phyloP scores from a whole-genome alignment of 495 filamentous ascomycete genomes.

The Xylaria acuta region DNA sequence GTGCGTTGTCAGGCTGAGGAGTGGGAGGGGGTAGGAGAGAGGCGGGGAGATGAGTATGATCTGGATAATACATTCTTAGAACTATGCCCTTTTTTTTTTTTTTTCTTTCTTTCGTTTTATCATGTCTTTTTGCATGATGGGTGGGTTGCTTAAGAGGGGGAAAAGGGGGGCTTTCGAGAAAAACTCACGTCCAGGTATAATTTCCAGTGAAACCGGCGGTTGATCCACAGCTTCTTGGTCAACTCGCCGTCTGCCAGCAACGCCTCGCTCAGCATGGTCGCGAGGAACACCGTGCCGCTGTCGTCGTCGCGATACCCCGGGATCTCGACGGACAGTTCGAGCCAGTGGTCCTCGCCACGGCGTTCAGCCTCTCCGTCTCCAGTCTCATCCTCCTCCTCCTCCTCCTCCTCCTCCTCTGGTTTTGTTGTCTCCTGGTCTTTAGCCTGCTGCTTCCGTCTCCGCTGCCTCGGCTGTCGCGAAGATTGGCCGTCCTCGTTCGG shows the following conservation, averaged over 20 bases:
- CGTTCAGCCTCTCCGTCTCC: conserved; percentile 29
- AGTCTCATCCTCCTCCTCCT: conserved; percentile 37
- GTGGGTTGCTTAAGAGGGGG: too few relatives aligned
- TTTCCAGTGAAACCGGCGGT: conserved; percentile 91
- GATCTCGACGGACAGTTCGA: conserved; percentile 85
- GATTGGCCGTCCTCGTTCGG: conserved; percentile 9
- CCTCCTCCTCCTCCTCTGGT: conserved; percentile 36
- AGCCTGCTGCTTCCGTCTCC: conserved; percentile 36
- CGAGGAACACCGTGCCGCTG: conserved; percentile 82
- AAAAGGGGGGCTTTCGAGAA: not conserved
- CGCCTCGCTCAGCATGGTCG: conserved; percentile 86
- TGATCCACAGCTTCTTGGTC: conserved; percentile 77
- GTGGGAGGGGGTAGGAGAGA: conserved; percentile 87
- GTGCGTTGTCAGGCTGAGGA: conserved; percentile 91
- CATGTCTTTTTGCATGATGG: too few relatives aligned
- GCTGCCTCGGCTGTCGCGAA: conserved; percentile 36
- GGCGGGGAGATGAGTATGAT: conserved; percentile 93
- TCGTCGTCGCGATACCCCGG: conserved; percentile 91
- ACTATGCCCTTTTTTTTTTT: too few relatives aligned
- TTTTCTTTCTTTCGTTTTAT: too few relatives aligned
- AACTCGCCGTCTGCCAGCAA: conserved; percentile 77
- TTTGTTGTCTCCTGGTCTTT: not conserved
- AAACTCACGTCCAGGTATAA: conserved; percentile 88
- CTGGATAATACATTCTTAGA: conserved; percentile 48
- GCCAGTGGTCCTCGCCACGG: conserved; percentile 66